phyloP scores from a whole-genome alignment of 306 rosid species.

The Neltuma alba region DNA sequence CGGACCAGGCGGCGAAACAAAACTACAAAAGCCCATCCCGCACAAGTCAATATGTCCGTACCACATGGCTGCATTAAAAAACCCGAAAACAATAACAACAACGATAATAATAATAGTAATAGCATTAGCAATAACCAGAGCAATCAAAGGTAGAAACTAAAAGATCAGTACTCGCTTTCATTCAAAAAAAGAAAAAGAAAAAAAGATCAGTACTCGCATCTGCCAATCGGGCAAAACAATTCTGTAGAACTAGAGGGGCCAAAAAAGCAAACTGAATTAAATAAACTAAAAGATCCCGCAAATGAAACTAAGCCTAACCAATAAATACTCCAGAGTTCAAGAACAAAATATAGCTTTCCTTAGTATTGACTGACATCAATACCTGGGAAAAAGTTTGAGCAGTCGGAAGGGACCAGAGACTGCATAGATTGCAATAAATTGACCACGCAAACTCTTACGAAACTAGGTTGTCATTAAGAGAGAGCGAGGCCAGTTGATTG shows the following conservation, averaged over 20 bases:
- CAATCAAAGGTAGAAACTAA: too few species aligned
- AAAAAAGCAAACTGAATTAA: slow-evolving; percentile 30
- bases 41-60: too few species aligned
- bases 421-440: background rate
- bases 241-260: background rate
- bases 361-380: slow-evolving; percentile 18
- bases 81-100: too few species aligned
- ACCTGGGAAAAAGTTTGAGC: background rate
- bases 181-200: too few species aligned
- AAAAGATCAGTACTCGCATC: background rate
- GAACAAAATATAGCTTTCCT: slow-evolving; percentile 11
- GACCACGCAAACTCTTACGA: slow-evolving; percentile 32
- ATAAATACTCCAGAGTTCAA: slow-evolving; percentile 3
- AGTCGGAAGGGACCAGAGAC: background rate
- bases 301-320: slow-evolving; percentile 16
- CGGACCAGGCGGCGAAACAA: too few species aligned
- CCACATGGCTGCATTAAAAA: too few species aligned
- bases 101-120: too few species aligned
- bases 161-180: too few species aligned
- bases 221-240: background rate
- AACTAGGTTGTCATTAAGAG: slow-evolving; percentile 57
- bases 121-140: too few species aligned
- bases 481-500: slow-evolving; percentile 61
- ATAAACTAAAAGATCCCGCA: slow-evolving; percentile 28
- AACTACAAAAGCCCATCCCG: too few species aligned